Evolutionary conservation across 2,329 filamentous ascomycete species (phyloP).

Genomic region (Daldinia sp.): DNA sequence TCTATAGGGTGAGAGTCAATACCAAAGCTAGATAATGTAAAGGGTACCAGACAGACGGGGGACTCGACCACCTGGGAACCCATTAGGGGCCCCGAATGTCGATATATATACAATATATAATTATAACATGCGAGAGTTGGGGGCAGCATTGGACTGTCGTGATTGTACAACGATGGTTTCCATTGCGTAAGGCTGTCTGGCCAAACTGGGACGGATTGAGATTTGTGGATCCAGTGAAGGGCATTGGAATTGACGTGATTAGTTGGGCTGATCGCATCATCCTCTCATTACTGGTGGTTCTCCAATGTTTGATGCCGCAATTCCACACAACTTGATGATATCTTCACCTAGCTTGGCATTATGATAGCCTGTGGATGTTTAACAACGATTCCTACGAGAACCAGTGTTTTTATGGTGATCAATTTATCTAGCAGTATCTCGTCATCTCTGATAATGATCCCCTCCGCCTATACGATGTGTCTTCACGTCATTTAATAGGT

Average conservation of each 20-base stretch:
- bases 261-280: slow-evolving; percentile 50
- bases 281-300: slow-evolving; percentile 31
- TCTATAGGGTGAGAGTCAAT: slow-evolving; percentile 8
- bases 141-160: slow-evolving; percentile 33
- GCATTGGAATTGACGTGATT: slow-evolving; percentile 49
- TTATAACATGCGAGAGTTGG: slow-evolving; percentile 34
- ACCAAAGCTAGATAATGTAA: slow-evolving; percentile 8
- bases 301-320: slow-evolving; percentile 35
- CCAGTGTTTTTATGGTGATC: slow-evolving; percentile 7
- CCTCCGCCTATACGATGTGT: neutral
- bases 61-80: slow-evolving; percentile 6
- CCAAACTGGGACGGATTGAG: slow-evolving; percentile 35
- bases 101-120: slow-evolving; percentile 30
- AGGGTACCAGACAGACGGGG: slow-evolving; percentile 2
- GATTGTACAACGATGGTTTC: slow-evolving; percentile 39
- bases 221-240: slow-evolving; percentile 48
- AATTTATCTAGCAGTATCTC: slow-evolving; percentile 1
- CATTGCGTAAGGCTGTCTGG: slow-evolving; percentile 39
- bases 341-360: slow-evolving; percentile 28
- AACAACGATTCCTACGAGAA: slow-evolving; percentile 3
- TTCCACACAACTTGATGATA: slow-evolving; percentile 35
- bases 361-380: slow-evolving; percentile 9
- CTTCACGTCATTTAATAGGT: neutral
- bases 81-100: slow-evolving; percentile 22
- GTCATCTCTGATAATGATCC: slow-evolving; percentile 2